Evolutionary conservation across 352 stramenopile species (phyloP).

Genomic region (Globisporangium cylindrosporum): DNA sequence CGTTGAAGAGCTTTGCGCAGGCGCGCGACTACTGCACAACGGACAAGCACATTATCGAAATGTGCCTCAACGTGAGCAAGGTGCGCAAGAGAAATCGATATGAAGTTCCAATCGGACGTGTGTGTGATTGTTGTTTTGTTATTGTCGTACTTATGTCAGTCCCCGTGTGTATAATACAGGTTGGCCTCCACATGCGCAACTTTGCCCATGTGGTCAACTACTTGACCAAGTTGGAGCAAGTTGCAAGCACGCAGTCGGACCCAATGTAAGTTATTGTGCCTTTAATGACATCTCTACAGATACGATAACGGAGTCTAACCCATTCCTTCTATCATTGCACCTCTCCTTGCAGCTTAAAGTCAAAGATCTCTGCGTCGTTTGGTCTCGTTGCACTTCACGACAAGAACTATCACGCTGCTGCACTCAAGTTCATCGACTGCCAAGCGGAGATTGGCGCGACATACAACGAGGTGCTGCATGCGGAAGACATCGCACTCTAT

Average conservation of each 20-base stretch:
- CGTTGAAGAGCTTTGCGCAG: constrained; percentile 85
- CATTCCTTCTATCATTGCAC: neutral
- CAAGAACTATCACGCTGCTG: constrained; percentile 76
- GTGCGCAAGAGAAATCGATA: constrained; percentile 19
- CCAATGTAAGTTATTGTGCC: constrained; percentile 38
- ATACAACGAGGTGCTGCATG: constrained; percentile 84
- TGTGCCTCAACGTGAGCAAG: constrained; percentile 89
- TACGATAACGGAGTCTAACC: constrained; percentile 1
- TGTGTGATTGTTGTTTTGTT: neutral
- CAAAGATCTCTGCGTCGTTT: constrained; percentile 78
- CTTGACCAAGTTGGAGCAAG: constrained; percentile 83
- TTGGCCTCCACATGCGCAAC: constrained; percentile 82
- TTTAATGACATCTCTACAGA: neutral
- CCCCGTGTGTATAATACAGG: constrained; percentile 21
- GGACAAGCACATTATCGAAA: constrained; percentile 88
- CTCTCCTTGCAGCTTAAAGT: constrained; percentile 50
- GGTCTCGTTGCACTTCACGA: constrained; percentile 77
- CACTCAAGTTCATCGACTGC: constrained; percentile 80
- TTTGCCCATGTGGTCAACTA: constrained; percentile 87
- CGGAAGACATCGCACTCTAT: constrained; percentile 86
- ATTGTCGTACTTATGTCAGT: neutral
- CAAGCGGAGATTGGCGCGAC: constrained; percentile 71
- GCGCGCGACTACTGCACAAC: constrained; percentile 89
- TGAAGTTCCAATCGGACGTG: neutral
- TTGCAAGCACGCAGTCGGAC: constrained; percentile 64